Conservation (phyloP, 441 rosid species). For the Melastoma candidum region DNA sequence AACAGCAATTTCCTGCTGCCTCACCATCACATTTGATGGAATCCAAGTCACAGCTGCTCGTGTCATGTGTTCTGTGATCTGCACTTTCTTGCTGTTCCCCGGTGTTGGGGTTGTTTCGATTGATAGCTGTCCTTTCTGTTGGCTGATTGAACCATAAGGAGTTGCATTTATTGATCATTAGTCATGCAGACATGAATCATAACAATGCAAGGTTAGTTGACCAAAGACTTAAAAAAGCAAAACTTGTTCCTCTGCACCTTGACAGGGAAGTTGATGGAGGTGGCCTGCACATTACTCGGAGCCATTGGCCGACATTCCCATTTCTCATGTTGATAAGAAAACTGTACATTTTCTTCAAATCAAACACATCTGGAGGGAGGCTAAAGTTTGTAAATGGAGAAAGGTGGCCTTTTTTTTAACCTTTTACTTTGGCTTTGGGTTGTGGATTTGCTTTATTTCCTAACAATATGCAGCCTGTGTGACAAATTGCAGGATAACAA, state of each 20-base stretch:
- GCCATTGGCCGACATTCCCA: neutral
- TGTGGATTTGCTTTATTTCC: neutral
- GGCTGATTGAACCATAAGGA: too few species aligned
- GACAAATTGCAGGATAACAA: constrained; percentile 3
- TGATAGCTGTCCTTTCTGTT: too few species aligned
- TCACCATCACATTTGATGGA: too few species aligned
- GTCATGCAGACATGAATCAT: too few species aligned
- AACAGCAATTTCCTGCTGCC: too few species aligned
- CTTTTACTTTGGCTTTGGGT: neutral
- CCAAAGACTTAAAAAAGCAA: neutral
- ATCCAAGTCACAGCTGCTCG: too few species aligned
- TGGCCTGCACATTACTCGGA: constrained; percentile 4
- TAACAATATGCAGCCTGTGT: constrained; percentile 31
- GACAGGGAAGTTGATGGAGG: constrained; percentile 12
- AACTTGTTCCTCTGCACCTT: neutral
- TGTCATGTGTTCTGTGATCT: too few species aligned
- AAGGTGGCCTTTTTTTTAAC: constrained; percentile 3
- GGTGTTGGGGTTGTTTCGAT: too few species aligned
- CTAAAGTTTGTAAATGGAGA: constrained; percentile 12
- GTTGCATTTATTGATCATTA: too few species aligned
- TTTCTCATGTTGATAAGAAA: neutral
- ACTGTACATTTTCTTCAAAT: neutral
- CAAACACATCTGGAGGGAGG: constrained; percentile 6
- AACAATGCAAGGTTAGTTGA: too few species aligned
- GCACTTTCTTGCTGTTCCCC: too few species aligned